Base-by-base conservation (phyloP, 2,329 filamentous ascomycete genomes). In the Xylaria sp. region DNA sequence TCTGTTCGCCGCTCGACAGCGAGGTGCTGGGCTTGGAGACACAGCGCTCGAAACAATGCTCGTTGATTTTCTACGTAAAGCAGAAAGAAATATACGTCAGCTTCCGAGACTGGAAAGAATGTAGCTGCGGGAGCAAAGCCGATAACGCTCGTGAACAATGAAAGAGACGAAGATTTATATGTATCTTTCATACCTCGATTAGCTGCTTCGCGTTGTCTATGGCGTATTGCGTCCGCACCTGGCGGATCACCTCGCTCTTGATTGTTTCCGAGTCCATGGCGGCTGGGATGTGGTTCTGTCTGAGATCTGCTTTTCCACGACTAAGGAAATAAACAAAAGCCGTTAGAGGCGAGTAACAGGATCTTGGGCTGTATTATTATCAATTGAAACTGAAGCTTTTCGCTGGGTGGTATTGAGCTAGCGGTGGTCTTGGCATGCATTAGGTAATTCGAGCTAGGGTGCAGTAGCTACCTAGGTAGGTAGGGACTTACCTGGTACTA, bases 1-100 rank as follows among this genome's bases (percentile, higher is more conserved):
- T 85, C 78, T 89, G 85, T 80, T 95, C 92, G 81, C 86, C 81
- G 81, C 86, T 88, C 59, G 90, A 90, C 65, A 94, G 82, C 63
- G 88, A 89, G 59, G 85, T 80, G 67, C 91, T 90, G 63, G 92
- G 91, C 77, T 91, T 90, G 59, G 91, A 85, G 18, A 94, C 83
- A 81, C 92, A 95, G 80, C 89, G 90, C 56, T 92, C 88, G 83
- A 94, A 95, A 84, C 92, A 95, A 82, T 91, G 90, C 76, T 92
- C 87, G 82, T 94, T 93, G 81, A 94, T 87, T 88, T 92, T 94
- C 91, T 94, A 69, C 32, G 23, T 18, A 15, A n/a, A 46, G 18
- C 23, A 32, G 32, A 39, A n/a, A n/a, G 15, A 41, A 4, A 56
- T 15, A 37, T 25, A 18, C 23, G 61, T 72, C 55, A 68, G 66